Percentiles rank a stretch among this genome's conserved stretches.
These are phyloP conservation scores for Botrytis medusae DNA, from an alignment of 2,329 filamentous ascomycete genomes.

Conservation along the genomic window DNA sequence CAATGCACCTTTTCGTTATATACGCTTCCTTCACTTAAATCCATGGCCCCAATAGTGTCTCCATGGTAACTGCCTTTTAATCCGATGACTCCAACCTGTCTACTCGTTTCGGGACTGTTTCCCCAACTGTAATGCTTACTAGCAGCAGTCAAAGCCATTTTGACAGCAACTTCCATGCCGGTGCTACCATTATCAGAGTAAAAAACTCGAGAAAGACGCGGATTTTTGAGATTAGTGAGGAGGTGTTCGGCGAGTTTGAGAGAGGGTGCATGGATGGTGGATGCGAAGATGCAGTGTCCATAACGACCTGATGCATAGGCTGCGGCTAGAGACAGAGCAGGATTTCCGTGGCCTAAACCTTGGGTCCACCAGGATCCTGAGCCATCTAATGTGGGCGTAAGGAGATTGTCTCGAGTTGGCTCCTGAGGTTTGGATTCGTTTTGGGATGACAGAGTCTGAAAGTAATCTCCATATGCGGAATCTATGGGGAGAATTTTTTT, in stretches of 20 bases:
- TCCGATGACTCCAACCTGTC: slow-evolving; percentile 67
- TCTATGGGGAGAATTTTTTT: slow-evolving; percentile 73
- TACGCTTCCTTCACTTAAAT: slow-evolving; percentile 72
- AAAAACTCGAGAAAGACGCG: slow-evolving; percentile 69
- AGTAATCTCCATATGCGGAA: slow-evolving; percentile 76
- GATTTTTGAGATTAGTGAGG: slow-evolving; percentile 59
- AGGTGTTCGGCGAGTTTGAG: slow-evolving; percentile 66
- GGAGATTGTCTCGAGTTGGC: slow-evolving; percentile 39
- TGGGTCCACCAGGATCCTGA: slow-evolving; percentile 94
- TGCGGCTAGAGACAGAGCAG: slow-evolving; percentile 68
- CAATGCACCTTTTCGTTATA: slow-evolving; percentile 85
- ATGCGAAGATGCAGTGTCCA: slow-evolving; percentile 86
- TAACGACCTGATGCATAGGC: slow-evolving; percentile 81
- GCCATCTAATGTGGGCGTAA: slow-evolving; percentile 73
- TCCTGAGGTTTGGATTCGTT: not conserved
- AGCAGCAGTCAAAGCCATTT: slow-evolving; percentile 76
- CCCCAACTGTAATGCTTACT: slow-evolving; percentile 65
- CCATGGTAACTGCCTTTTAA: slow-evolving; percentile 82
- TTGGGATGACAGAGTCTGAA: slow-evolving; percentile 54
- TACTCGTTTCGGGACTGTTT: slow-evolving; percentile 39
- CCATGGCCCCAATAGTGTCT: slow-evolving; percentile 87
- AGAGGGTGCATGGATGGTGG: slow-evolving; percentile 76
- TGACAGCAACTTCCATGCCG: slow-evolving; percentile 78
- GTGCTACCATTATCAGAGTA: slow-evolving; percentile 85
- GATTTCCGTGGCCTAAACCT: slow-evolving; percentile 77